Evolutionary conservation across 106 monocot genomes (phyloP).

Genomic region (Dioscorea zingiberensis): DNA sequence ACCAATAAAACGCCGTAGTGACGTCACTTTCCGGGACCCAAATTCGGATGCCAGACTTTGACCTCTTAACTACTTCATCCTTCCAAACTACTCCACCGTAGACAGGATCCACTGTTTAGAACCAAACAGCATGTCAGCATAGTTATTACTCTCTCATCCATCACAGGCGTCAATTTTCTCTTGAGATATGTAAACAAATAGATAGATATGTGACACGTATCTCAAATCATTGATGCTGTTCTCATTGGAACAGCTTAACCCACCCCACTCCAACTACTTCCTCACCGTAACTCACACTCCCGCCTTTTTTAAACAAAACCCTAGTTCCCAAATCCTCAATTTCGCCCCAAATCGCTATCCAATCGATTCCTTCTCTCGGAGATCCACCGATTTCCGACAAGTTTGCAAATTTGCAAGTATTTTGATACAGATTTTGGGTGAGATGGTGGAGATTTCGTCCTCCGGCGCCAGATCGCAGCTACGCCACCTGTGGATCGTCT

Average conservation of each 20-base stretch:
- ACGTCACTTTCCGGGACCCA: too few relatives aligned
- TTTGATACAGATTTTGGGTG: background rate
- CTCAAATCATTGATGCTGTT: too few relatives aligned
- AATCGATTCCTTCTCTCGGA: background rate
- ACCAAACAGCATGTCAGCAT: too few relatives aligned
- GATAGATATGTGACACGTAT: too few relatives aligned
- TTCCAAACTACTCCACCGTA: background rate
- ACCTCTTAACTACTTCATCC: background rate
- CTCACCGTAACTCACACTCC: background rate
- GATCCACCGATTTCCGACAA: background rate
- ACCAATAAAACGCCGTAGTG: too few relatives aligned
- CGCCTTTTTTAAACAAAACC: slow-evolving; percentile 7
- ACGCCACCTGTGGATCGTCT: slow-evolving; percentile 1
- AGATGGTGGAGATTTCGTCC: slow-evolving; percentile 5
- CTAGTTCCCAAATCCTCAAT: slow-evolving; percentile 1
- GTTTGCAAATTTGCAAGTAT: background rate
- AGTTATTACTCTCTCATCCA: too few relatives aligned
- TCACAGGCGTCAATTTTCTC: too few relatives aligned
- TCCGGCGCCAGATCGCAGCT: slow-evolving; percentile 11
- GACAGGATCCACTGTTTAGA: too few relatives aligned
- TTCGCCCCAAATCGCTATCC: background rate
- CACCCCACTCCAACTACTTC: background rate
- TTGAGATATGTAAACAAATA: too few relatives aligned
- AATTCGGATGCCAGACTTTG: background rate
- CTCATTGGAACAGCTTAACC: too few relatives aligned